phyloP scores from a whole-genome alignment of 192 early-diverging fungal genomes.

The Rhizoclosmatium sp. region DNA sequence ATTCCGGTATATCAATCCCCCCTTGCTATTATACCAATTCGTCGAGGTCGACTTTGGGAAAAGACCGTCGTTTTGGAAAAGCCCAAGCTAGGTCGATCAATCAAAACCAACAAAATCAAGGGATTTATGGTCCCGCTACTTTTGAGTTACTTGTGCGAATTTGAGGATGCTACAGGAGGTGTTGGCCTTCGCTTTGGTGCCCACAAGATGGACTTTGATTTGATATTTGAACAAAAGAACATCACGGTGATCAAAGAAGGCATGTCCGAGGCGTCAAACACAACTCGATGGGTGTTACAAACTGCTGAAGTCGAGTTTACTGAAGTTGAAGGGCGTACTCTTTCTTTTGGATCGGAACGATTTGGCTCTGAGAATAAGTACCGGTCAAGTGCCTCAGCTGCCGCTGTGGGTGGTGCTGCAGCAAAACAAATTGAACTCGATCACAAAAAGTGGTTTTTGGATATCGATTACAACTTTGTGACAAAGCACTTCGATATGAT shows the following conservation, averaged over 20 bases:
- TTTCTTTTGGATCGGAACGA: constrained; percentile 41
- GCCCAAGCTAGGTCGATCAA: constrained; percentile 55
- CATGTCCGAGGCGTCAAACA: constrained; percentile 5
- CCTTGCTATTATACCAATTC: constrained; percentile 57
- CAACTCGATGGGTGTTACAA: constrained; percentile 22
- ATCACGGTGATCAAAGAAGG: constrained; percentile 19
- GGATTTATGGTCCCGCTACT: constrained; percentile 52
- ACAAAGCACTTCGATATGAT: constrained; percentile 48
- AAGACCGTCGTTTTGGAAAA: constrained; percentile 41
- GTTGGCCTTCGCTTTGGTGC: constrained; percentile 57
- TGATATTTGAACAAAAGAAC: constrained; percentile 49
- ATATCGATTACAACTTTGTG: constrained; percentile 63
- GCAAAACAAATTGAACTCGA: background rate
- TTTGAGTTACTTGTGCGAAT: constrained; percentile 50
- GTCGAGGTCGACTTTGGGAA: constrained; percentile 50
- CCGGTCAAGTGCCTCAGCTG: background rate
- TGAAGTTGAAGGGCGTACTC: constrained; percentile 55
- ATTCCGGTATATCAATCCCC: constrained; percentile 60
- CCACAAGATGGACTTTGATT: constrained; percentile 52
- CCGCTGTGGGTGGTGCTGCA: background rate
- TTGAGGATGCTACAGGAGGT: constrained; percentile 46
- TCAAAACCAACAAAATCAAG: constrained; percentile 48
- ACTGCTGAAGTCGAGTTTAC: constrained; percentile 45
- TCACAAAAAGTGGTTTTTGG: constrained; percentile 56
- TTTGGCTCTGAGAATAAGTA: constrained; percentile 32